phyloP scores from a whole-genome alignment of 1,284 basidiomycete species.

The Leccinum olivaceoglutinosum region DNA sequence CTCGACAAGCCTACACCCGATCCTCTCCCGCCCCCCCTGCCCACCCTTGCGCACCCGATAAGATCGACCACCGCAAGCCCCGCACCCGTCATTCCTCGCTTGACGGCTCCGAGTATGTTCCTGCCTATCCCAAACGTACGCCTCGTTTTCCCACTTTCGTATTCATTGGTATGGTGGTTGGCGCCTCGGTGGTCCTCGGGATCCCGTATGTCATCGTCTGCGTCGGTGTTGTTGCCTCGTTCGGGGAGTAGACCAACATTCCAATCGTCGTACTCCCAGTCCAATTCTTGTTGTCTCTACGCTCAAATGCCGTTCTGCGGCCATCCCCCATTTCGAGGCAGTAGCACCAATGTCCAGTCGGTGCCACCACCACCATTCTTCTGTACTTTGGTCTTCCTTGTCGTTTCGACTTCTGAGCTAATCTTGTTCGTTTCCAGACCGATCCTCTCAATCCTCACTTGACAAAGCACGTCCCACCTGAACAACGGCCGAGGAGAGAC shows the following conservation, averaged over 20 bases:
- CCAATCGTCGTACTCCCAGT: not conserved
- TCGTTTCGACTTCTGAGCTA: not conserved
- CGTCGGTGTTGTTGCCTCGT: conserved; percentile 11
- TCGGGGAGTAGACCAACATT: not conserved
- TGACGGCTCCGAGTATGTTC: conserved; percentile 70
- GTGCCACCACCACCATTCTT: conserved; percentile 5
- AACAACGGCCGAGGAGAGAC: conserved; percentile 67
- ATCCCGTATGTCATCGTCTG: conserved; percentile 30
- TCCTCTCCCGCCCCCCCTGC: not conserved
- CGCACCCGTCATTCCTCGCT: conserved; percentile 41
- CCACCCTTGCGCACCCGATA: conserved; percentile 35
- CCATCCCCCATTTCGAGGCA: conserved; percentile 7
- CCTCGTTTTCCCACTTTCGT: conserved; percentile 35
- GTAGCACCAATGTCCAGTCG: not conserved
- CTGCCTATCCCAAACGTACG: conserved; percentile 78
- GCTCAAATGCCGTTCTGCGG: not conserved
- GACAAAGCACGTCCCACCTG: conserved; percentile 75
- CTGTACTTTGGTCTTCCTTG: conserved; percentile 1
- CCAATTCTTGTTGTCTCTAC: conserved; percentile 1
- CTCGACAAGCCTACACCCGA: conserved; percentile 31
- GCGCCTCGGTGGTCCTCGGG: conserved; percentile 32
- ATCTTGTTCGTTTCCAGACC: conserved; percentile 50
- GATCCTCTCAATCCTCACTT: conserved; percentile 74
- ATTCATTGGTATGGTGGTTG: conserved; percentile 56
- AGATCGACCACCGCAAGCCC: conserved; percentile 21